phyloP scores from a whole-genome alignment of 2,329 filamentous ascomycete species.

The Metarhizium rileyi region DNA sequence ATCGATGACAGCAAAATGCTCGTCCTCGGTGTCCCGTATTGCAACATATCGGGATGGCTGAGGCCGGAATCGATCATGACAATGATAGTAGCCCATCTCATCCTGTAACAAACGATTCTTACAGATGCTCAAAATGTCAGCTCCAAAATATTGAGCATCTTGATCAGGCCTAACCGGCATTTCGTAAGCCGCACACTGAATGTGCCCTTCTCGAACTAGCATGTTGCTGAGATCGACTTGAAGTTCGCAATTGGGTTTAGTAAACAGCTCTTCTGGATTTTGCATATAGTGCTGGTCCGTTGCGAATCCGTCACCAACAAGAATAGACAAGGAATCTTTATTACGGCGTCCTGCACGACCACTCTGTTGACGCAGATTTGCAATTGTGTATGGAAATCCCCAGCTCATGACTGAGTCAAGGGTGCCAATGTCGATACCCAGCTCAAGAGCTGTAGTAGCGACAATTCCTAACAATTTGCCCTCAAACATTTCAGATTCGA shows the following conservation, averaged over 20 bases:
- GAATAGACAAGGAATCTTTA: constrained; percentile 81
- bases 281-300: constrained; percentile 97
- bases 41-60: constrained; percentile 73
- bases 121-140: constrained; percentile 61
- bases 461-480: constrained; percentile 89
- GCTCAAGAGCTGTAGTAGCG: constrained; percentile 83
- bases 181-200: constrained; percentile 92
- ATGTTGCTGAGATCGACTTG: constrained; percentile 90
- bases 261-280: constrained; percentile 89
- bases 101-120: constrained; percentile 65
- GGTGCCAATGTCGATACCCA: constrained; percentile 91
- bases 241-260: constrained; percentile 77
- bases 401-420: constrained; percentile 90
- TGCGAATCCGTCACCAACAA: constrained; percentile 82
- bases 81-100: constrained; percentile 76
- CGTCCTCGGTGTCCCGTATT: constrained; percentile 79
- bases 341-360: constrained; percentile 86
- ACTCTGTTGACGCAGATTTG: constrained; percentile 89
- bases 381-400: constrained; percentile 91
- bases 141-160: constrained; percentile 71
- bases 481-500: constrained; percentile 95
- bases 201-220: constrained; percentile 82
- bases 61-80: constrained; percentile 79
- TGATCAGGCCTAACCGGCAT: constrained; percentile 78
- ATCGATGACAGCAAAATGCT: constrained; percentile 91